Evolutionary conservation across 2,329 filamentous ascomycete genomes (phyloP), one percentile per base, ranked within the genome.

Genomic region (Cryphonectria naterciae): DNA sequence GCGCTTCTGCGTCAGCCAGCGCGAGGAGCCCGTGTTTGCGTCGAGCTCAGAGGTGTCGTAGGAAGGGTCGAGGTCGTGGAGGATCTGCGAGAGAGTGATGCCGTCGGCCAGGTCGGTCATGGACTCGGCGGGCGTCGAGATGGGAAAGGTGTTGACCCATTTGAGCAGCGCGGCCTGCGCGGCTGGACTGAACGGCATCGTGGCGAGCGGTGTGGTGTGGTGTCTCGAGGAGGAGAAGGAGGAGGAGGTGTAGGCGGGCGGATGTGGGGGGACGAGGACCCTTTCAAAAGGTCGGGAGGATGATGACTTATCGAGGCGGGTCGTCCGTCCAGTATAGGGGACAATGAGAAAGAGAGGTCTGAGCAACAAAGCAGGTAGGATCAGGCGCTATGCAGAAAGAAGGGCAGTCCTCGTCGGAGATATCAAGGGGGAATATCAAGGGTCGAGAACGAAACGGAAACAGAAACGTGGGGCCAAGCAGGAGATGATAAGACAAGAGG

Each of bases 1-100:
- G 65, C 96, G 91, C 25, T 94, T 90, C 82, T 97, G 97, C 84
- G 83, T 81, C 70, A 86, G 77, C 76, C 85, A 83, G 72, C 81
- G 79, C 64, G 82, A 81, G 41, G 81, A 80, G 67, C 82, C 79
- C 63, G 81, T 78, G 72, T 79, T 84, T 63, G 82, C 80, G 70
- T 88, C 84, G 69, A 90, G 85, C 72, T 87, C 83, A 0, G 83
- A 81, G 41, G 85, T 83, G 76, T 88, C 85, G 76, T 89, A 91
- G 72, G 85, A 81, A 46, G 84, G 77, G 75, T 90, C 87, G 64
- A 91, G 80, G 75, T 89, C 85, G 77, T 87, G 83, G 71, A 90
- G 84, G 63, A 89, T 83, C 73, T 87, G 80, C 56, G 85, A 87
- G 74, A 89, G 85, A 43, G 86, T 78, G 70, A 85, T 79, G 68